phyloP scores from a whole-genome alignment of 441 rosid genomes.

The Melastoma candidum region DNA sequence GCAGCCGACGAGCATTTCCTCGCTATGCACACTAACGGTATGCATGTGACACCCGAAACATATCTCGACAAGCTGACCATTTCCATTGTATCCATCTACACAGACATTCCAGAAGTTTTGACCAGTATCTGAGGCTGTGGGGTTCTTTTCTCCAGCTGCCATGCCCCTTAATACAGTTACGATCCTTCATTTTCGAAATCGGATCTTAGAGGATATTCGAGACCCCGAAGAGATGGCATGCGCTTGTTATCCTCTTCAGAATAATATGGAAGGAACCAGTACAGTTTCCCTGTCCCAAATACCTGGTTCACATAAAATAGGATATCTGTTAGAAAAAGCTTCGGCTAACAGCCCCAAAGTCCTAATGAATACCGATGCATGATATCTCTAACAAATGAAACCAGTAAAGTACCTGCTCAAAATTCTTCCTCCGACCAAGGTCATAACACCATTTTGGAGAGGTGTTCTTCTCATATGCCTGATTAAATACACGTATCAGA shows the following conservation, averaged over 20 bases:
- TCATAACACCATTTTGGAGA: constrained; percentile 81
- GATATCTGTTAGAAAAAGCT: not conserved
- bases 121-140: no score
- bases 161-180: constrained; percentile 11
- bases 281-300: constrained; percentile 56
- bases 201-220: constrained; percentile 70
- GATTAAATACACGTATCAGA: constrained; percentile 18
- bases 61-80: no score
- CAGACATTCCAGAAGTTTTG: no score
- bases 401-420: constrained; percentile 53
- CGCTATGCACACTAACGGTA: no score
- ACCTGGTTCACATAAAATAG: constrained; percentile 28
- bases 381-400: not conserved
- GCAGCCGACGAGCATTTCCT: no score
- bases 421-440: constrained; percentile 66
- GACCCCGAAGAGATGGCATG: constrained; percentile 75
- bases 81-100: no score
- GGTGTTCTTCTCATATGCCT: constrained; percentile 89
- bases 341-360: no score
- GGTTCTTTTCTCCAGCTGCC: no score
- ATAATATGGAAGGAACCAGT: constrained; percentile 69
- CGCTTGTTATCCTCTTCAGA: constrained; percentile 64
- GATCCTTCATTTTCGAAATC: constrained; percentile 61
- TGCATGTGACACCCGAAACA: no score
- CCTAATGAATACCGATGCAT: not conserved